Base-by-base conservation (phyloP, 495 filamentous ascomycete genomes). In the Penicillium waksmanii region DNA sequence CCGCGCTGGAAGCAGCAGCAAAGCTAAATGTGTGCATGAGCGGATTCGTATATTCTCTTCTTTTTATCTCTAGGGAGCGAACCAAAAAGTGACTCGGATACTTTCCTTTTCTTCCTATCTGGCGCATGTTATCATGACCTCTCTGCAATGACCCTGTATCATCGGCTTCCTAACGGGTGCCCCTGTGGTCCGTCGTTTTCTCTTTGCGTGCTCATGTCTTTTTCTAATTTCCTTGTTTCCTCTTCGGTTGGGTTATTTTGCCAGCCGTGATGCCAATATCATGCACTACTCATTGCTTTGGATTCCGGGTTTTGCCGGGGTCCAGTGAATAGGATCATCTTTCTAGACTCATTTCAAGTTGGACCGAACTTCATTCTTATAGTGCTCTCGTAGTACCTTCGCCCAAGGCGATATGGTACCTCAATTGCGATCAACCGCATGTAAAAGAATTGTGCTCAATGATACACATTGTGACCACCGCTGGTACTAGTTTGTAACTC, bases 1-100 rank as follows among this genome's bases (percentile, higher is more conserved):
- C 77, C 77, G 18, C 67, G 68, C 44, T 79, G 71, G 72, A 80
- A 76, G 71, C 76, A 75, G 63, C 72, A 74, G 62, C 70, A 77
- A 56, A 62, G 60, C 60, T 76, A 76, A 71, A 60, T 57, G 58
- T 56, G 54, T 66, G 52, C 58, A 51, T 51, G 15, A 35, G 56
- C 56, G 51, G 54, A 64, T 58, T 27, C 21, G 19, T 58, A 23
- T 55, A 44, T 52, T 66, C 60, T 66, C 64, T 66, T 60, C 60
- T 60, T 60, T 58, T 51, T 50, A 62, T 44, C 55, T 65, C 17
- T 66, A 63, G 64, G 64, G 64, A 60, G 57, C 59, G 57, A 62
- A 60, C 42, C 55, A 71, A 71, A 31, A 69, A 68, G 68, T 71
- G 63, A 62, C 67, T 61, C 64, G 61, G 58, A 67, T 52, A 56